Evolutionary conservation across 2,329 filamentous ascomycete genomes (phyloP).

Genomic region (Botryotinia calthae): DNA sequence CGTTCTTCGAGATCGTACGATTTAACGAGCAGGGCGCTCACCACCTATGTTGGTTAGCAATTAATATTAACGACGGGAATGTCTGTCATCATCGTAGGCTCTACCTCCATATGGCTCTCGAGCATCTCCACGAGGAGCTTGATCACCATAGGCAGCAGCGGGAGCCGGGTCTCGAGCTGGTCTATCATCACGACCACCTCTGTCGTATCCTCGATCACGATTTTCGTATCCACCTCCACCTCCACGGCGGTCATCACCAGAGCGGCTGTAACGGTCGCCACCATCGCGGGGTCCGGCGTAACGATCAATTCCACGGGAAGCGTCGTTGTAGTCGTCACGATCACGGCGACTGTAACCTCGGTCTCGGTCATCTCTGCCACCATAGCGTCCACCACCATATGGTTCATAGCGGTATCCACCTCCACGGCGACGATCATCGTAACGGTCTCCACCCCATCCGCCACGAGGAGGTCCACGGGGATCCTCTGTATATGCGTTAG

Average conservation of each 20-base stretch:
- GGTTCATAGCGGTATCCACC: conserved; percentile 32
- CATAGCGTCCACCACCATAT: conserved; percentile 33
- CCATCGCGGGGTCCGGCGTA: conserved; percentile 30
- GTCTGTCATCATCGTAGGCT: conserved; percentile 40
- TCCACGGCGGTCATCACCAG: conserved; percentile 46
- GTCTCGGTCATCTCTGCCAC: conserved; percentile 46
- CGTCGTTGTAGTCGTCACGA: conserved; percentile 38
- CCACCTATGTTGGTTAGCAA: conserved; percentile 40
- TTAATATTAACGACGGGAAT: conserved; percentile 39
- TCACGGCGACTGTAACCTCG: conserved; percentile 43
- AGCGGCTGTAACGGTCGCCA: conserved; percentile 32
- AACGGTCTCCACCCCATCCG: conserved; percentile 40
- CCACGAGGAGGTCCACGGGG: conserved; percentile 50
- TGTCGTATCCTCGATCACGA: conserved; percentile 42
- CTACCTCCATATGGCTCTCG: conserved; percentile 47
- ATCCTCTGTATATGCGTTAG: conserved; percentile 46
- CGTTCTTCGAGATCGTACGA: conserved; percentile 37
- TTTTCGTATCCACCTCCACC: conserved; percentile 48
- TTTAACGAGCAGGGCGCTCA: conserved; percentile 42
- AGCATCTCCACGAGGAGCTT: conserved; percentile 44
- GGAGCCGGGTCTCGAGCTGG: conserved; percentile 43
- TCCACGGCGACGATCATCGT: conserved; percentile 48
- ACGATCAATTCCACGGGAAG: conserved; percentile 41
- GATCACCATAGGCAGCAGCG: conserved; percentile 44
- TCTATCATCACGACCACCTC: conserved; percentile 52